Base-by-base conservation (phyloP, 2,329 filamentous ascomycete genomes). In the Colletotrichum noveboracense region DNA sequence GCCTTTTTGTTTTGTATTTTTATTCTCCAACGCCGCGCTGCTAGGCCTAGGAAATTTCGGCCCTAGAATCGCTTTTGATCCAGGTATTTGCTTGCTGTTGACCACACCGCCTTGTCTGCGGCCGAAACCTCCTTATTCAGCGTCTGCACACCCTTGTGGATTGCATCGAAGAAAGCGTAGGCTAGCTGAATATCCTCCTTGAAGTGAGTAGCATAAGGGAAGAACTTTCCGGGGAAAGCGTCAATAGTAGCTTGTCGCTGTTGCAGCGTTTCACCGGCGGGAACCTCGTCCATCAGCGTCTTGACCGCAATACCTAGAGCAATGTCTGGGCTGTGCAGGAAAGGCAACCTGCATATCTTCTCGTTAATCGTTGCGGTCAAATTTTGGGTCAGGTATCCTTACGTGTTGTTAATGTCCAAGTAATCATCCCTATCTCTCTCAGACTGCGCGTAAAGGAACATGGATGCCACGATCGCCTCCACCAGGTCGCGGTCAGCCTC, bases 361-460 rank as follows among this genome's bases (percentile, higher is more conserved):
- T 52, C n/a, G 69, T 77, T 60, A 80, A 67, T 52, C 66, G 30
- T 28, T 58, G 62, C 79, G 78, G 83, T 74, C 78, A 72, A 18
- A 30, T 16, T 6, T 67, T 34, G 38, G 7, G 26, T 36, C 48
- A 66, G 16, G 14, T 3, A 7, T 56, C 85, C 91, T 81, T 88
- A 96, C 95, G 91, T 91, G 78, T 94, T 90, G 78, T 93, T 93
- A 74, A 98, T 88, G 62, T 93, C 90, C 70, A 92, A 85, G 76
- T 92, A 90, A 81, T 95, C 93, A 14, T 90, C 87, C 71, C 92
- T 89, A 74, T 93, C 91, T 52, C 96, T 91, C 74, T 94, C 90
- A 24, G 93, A 94, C 80, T 97, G 95, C 8, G 93, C 95, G 79
- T 93, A 93, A 80, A 98, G 88, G 79, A 98, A 93, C 87, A 98